Base-by-base conservation (phyloP, 2,329 filamentous ascomycete species). In the Escovopsis sp. region DNA sequence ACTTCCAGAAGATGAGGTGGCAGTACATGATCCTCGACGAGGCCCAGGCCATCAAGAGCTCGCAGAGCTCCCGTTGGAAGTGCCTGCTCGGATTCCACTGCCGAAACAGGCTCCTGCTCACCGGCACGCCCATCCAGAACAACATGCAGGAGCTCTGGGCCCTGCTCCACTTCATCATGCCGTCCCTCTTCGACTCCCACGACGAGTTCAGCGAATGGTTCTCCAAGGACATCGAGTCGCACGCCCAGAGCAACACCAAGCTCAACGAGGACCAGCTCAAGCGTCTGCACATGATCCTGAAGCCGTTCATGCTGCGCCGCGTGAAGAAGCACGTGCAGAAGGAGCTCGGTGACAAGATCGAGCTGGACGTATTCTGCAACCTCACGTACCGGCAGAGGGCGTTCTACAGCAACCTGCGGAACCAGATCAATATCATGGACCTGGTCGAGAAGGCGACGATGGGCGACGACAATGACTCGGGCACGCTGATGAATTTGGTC, bases 131-230 rank as follows among this genome's bases (percentile, higher is more conserved):
- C 3, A 96, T 98, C 50, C 91, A 98, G 62, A 98, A 98, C 68
- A 98, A 96, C 71, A 98, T 98, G 91, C 91, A 96, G 63, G 89
- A 98, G 63, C 65, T 98, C 45, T 98, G 91, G 91, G 91, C 91
- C 27, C 65, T 98, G 50, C 72, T 98, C 15, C 91, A 98, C 71
- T 98, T 98, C 67, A 96, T 96, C 66, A 96, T 98, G 91, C 91
- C 91, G n/a, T 94, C 85, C 35, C 71, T 98, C 40, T 98, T 98
- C 62, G 91, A 91, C 61, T 89, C 83, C 1, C 85, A 91, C 62
- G 85, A 93, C 56, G 85, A 91, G 55, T 93, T 93, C 57, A 89
- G 83, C 64, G 85, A 91, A 53, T 93, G 85, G 85, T 93, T 93
- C 60, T 89, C 84, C 41, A 91, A 91, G 64, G 85, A 91, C 51